These are phyloP conservation scores for Mortierella antarctica DNA, from an alignment of 192 early-diverging fungal species.

Conservation along the genomic window DNA sequence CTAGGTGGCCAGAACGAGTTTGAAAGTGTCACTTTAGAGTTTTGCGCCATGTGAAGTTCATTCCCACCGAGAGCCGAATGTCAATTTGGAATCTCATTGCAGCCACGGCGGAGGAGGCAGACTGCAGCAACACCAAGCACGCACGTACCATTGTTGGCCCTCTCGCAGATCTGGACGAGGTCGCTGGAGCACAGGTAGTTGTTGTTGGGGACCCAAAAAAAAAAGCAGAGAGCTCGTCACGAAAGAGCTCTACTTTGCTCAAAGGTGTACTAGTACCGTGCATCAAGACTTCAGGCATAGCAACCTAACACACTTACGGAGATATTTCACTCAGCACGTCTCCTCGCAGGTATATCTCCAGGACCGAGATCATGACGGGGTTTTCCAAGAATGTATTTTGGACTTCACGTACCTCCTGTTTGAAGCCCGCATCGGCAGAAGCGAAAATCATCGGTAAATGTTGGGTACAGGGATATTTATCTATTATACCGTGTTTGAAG, in stretches of 20 bases:
- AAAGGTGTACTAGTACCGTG: too few species aligned
- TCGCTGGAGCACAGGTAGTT: conserved; percentile 12
- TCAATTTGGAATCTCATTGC: not conserved
- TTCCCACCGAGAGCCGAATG: not conserved
- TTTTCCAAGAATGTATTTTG: conserved; percentile 55
- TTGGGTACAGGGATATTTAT: not conserved
- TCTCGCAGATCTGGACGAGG: conserved; percentile 42
- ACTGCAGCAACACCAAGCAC: not conserved
- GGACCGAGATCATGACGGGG: conserved; percentile 58
- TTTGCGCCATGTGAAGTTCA: not conserved
- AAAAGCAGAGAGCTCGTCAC: not conserved
- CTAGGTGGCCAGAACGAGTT: conserved; percentile 17
- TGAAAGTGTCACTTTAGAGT: conserved; percentile 5
- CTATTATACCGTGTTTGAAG: not conserved
- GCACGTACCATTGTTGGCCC: conserved; percentile 41
- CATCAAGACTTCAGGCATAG: too few species aligned
- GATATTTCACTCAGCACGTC: conserved; percentile 54
- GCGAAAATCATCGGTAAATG: conserved; percentile 41
- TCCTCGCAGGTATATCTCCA: conserved; percentile 59
- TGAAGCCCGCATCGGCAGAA: conserved; percentile 37
- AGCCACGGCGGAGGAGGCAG: too few species aligned
- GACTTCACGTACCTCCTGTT: conserved; percentile 40
- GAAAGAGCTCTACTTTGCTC: not conserved
- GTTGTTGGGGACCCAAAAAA: not conserved
- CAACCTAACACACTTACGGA: conserved; percentile 54